Conservation (phyloP, 768 basidiomycete species). For the Rickenella mellea region DNA sequence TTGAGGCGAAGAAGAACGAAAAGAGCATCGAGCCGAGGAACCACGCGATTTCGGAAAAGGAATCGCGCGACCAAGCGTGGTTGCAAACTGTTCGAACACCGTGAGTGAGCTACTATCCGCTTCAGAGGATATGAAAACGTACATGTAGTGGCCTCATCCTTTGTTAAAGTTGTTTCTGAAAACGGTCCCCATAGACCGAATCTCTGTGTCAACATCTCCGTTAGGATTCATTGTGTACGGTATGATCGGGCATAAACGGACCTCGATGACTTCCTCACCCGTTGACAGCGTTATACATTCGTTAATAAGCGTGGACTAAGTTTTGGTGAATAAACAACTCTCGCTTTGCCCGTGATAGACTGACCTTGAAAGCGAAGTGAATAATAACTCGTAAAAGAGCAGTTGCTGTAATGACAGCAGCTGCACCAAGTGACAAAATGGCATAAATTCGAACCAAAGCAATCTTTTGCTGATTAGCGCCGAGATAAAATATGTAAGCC, state of each 20-base stretch:
- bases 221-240: not conserved
- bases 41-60: slow-evolving; percentile 58
- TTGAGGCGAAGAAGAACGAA: slow-evolving; percentile 47
- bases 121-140: not conserved
- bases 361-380: slow-evolving; percentile 63
- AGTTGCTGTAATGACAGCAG: slow-evolving; percentile 39
- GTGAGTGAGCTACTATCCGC: too few relatives aligned
- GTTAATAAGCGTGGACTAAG: slow-evolving; percentile 41
- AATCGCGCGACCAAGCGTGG: slow-evolving; percentile 48
- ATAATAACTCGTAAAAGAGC: slow-evolving; percentile 47
- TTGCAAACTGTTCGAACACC: slow-evolving; percentile 47
- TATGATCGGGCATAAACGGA: slow-evolving; percentile 11
- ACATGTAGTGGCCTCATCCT: slow-evolving; percentile 5
- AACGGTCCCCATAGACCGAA: slow-evolving; percentile 50
- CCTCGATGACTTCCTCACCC: slow-evolving; percentile 22
- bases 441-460: slow-evolving; percentile 47
- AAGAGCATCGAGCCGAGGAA: slow-evolving; percentile 45
- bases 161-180: slow-evolving; percentile 9
- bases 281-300: slow-evolving; percentile 39
- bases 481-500: not conserved
- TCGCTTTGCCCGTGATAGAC: slow-evolving; percentile 2
- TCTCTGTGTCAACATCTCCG: slow-evolving; percentile 4
- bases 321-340: not conserved
- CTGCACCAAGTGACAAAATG: slow-evolving; percentile 34
- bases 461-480: slow-evolving; percentile 39